Base-by-base conservation (phyloP, 2,329 filamentous ascomycete genomes). In the Xylariaceae sp. region DNA sequence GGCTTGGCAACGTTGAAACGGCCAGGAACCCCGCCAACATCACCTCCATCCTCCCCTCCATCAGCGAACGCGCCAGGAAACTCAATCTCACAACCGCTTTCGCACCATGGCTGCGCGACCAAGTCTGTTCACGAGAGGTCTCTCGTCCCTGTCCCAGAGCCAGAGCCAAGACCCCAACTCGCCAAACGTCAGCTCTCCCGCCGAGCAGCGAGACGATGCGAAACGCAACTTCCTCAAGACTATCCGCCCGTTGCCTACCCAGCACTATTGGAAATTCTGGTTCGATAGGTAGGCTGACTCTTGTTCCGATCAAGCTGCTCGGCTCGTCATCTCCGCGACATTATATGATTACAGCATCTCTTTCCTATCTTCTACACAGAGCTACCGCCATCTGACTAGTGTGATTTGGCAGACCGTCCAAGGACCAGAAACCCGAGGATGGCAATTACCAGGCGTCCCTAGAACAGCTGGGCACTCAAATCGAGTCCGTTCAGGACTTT, bases 401-500 rank as follows among this genome's bases (percentile, higher is more conserved):
- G 31, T 22, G 16, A 47, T 38, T 16, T 18, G 18, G 41, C 53
- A 77, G 75, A 56, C 74, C 73, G 52, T 58, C 70, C 59, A 77
- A 76, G 60, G 76, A 79, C 36, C 69, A 71, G 61, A 71, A 73
- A 54, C 63, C 69, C 42, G 66, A 75, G 60, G 69, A 70, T 54
- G 69, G 61, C 50, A 64, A 72, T 58, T 84, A 83, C 70, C 73
- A 78, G 51, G 73, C 71, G 48, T 72, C 81, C 58, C 78, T 87
- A 42, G 82, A 86, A 67, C 78, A 84, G 73, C 78, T 87, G 18
- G 81, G 79, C 63, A 72, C 74, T 45, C 80, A 82, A 71, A 86
- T 92, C 70, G 88, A 89, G 75, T 89, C 87, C 17, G 82, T 91
- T 41, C 89, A 91, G 79, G 89, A 92, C 68, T 92, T 92, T 70